Percentiles rank a stretch among this genome's conserved stretches.
Conservation (phyloP, 768 basidiomycete species). For the Suillus decipiens region DNA sequence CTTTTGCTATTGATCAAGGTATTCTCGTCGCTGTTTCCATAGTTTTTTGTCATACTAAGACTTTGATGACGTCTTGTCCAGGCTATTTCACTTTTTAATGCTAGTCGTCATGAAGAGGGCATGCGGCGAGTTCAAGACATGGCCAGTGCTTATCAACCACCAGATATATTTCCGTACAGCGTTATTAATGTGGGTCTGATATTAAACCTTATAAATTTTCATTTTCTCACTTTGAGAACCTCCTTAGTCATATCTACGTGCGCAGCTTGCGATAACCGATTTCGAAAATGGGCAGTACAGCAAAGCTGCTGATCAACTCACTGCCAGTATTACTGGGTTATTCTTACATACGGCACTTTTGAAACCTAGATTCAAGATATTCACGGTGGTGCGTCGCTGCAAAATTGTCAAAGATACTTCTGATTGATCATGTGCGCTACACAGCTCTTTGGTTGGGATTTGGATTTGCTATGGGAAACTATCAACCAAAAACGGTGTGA, state of each 20-base stretch:
- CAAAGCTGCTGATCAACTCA: neutral
- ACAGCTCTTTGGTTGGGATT: neutral
- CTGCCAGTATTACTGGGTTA: neutral
- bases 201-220: neutral
- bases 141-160: neutral
- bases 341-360: neutral
- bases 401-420: neutral
- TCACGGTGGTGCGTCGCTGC: neutral
- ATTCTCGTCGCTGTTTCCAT: neutral
- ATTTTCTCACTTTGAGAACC: neutral
- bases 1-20: slow-evolving; percentile 1
- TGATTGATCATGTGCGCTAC: neutral
- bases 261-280: neutral
- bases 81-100: neutral
- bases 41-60: neutral
- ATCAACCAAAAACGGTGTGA: neutral
- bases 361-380: neutral
- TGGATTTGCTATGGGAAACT: neutral
- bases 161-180: neutral
- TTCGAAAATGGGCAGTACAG: neutral
- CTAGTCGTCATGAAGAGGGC: neutral
- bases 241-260: neutral
- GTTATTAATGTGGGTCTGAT: neutral
- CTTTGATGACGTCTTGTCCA: neutral
- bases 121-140: neutral